Conservation (phyloP, 1,284 basidiomycete genomes). For the Apiotrichum mycotoxinovorans region DNA sequence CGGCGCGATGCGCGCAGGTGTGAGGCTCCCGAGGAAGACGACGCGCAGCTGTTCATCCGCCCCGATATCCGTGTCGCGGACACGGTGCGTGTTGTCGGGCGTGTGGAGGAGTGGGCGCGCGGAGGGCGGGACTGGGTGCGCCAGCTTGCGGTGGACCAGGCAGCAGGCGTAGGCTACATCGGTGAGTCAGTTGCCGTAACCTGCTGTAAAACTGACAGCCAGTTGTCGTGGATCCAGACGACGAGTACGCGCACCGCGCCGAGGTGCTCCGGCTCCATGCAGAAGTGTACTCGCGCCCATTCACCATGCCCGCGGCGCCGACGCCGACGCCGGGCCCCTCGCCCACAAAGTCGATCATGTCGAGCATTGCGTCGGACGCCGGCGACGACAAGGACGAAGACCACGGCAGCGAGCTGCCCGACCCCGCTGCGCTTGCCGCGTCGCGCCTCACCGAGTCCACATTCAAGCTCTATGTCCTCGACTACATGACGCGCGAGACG, state of each 20-base stretch:
- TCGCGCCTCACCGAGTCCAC: conserved; percentile 36
- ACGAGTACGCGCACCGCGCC: conserved; percentile 26
- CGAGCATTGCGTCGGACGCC: conserved; percentile 18
- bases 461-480: conserved; percentile 42
- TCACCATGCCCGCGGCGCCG: conserved; percentile 23
- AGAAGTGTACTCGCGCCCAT: conserved; percentile 32
- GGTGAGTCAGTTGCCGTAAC: conserved; percentile 24
- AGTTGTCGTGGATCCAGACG: conserved; percentile 41
- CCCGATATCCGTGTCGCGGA: conserved; percentile 43
- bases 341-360: background rate
- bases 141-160: conserved; percentile 35
- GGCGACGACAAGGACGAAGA: conserved; percentile 12
- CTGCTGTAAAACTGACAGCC: background rate
- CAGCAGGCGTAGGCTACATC: conserved; percentile 29
- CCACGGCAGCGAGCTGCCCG: conserved; percentile 26
- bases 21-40: background rate
- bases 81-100: conserved; percentile 36
- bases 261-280: conserved; percentile 28
- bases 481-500: conserved; percentile 35
- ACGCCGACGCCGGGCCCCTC: background rate
- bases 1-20: background rate
- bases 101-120: conserved; percentile 36
- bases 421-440: conserved; percentile 32
- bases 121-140: conserved; percentile 28
- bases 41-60: conserved; percentile 19